Conservation (phyloP, 257 asterid genomes). For the Solanum chmielewskii region DNA sequence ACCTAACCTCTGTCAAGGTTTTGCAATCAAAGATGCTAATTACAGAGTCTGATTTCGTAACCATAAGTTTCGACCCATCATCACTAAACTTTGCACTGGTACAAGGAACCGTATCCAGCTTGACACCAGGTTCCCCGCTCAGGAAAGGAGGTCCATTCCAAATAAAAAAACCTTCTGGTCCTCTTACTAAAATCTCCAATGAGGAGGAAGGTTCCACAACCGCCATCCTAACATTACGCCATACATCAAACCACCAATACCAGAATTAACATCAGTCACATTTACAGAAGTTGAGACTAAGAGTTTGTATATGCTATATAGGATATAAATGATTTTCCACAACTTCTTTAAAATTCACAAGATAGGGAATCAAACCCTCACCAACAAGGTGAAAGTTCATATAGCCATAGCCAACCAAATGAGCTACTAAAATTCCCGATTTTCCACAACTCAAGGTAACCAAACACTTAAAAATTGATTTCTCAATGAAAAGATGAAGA, state of each 20-base stretch:
- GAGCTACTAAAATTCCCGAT: not conserved
- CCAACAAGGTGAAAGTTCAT: not conserved
- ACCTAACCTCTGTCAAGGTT: constrained; percentile 46
- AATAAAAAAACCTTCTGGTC: constrained; percentile 54
- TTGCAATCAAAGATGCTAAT: constrained; percentile 50
- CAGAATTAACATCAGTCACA: not conserved
- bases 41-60: constrained; percentile 37
- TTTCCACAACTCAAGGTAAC: not conserved
- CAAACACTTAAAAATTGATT: not conserved
- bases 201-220: constrained; percentile 40
- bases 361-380: not conserved
- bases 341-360: not conserved
- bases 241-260: not conserved
- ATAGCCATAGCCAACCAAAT: not conserved
- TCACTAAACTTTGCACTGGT: constrained; percentile 62
- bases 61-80: constrained; percentile 82
- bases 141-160: constrained; percentile 89
- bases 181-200: constrained; percentile 63
- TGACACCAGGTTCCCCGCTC: constrained; percentile 53
- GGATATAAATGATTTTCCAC: not conserved
- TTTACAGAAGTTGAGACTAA: not conserved
- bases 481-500: not conserved
- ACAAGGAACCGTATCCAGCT: constrained; percentile 50
- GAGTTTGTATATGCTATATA: not conserved
- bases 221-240: constrained; percentile 30